phyloP scores from a whole-genome alignment of 73 alveolate species.

The Uronychia setigera region DNA sequence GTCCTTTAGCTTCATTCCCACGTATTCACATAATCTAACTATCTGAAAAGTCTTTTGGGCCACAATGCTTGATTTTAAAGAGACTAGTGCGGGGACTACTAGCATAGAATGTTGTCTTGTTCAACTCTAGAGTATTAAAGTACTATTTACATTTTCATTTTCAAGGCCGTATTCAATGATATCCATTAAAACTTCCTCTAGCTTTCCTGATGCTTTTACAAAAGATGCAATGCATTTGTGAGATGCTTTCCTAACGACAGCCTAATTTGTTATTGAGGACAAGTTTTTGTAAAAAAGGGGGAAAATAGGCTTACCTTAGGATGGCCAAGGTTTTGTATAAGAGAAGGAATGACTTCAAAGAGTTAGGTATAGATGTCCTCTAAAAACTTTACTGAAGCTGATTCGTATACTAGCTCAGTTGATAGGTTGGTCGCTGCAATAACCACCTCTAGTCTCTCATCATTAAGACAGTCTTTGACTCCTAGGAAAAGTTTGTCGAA shows the following conservation, averaged over 20 bases:
- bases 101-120: slow-evolving; percentile 74
- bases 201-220: slow-evolving; percentile 57
- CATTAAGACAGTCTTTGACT: neutral
- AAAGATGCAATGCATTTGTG: slow-evolving; percentile 71
- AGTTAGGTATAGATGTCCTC: slow-evolving; percentile 44
- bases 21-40: no score
- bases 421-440: neutral
- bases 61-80: slow-evolving; percentile 37
- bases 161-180: slow-evolving; percentile 45
- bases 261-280: slow-evolving; percentile 41
- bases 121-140: slow-evolving; percentile 14
- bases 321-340: slow-evolving; percentile 62
- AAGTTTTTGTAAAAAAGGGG: slow-evolving; percentile 54
- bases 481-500: no score
- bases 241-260: slow-evolving; percentile 64
- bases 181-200: slow-evolving; percentile 40
- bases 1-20: no score
- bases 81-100: slow-evolving; percentile 66
- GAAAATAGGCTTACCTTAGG: slow-evolving; percentile 45
- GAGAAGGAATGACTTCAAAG: slow-evolving; percentile 41
- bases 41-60: slow-evolving; percentile 15
- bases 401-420: neutral
- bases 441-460: neutral
- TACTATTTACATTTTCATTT: neutral
- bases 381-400: neutral